Conservation (phyloP, 139 green algal genomes). For the Auxenochlorella pyrenoidosa region DNA sequence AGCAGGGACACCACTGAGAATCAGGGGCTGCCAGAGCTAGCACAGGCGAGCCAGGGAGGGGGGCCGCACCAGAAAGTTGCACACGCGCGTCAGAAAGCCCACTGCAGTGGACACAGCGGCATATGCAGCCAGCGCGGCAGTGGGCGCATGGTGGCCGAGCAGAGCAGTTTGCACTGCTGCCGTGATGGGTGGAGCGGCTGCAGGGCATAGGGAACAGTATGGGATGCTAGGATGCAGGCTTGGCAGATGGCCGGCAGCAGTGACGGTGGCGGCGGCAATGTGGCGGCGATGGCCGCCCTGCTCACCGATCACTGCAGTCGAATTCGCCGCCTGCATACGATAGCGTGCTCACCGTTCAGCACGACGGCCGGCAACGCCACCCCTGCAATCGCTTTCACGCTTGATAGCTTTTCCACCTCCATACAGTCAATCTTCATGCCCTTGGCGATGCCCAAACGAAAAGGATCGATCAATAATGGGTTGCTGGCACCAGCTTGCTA, state of each 20-base stretch:
- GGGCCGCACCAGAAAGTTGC: slow-evolving; percentile 77
- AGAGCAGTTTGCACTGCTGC: slow-evolving; percentile 67
- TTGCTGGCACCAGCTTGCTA: too few species aligned
- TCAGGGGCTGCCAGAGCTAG: too few species aligned
- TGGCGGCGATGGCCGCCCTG: too few species aligned
- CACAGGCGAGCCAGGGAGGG: too few species aligned
- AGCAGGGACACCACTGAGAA: too few species aligned
- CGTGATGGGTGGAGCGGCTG: slow-evolving; percentile 60
- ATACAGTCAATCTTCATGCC: background rate
- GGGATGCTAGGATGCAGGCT: background rate
- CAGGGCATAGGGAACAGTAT: background rate
- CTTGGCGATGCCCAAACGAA: background rate
- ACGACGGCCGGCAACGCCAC: slow-evolving; percentile 39
- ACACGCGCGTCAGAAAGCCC: slow-evolving; percentile 58
- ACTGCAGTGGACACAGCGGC: slow-evolving; percentile 49
- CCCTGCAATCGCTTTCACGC: slow-evolving; percentile 10
- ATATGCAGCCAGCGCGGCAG: slow-evolving; percentile 48
- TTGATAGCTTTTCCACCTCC: background rate
- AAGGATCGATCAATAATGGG: too few species aligned
- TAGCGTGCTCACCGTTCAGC: slow-evolving; percentile 35
- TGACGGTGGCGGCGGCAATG: too few species aligned
- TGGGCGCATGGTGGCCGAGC: slow-evolving; percentile 52
- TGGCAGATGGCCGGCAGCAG: too few species aligned
- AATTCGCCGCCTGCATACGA: background rate
- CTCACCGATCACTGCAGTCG: too few species aligned